Conservation (phyloP, 441 rosid genomes). For the Brassica hybrid region DNA sequence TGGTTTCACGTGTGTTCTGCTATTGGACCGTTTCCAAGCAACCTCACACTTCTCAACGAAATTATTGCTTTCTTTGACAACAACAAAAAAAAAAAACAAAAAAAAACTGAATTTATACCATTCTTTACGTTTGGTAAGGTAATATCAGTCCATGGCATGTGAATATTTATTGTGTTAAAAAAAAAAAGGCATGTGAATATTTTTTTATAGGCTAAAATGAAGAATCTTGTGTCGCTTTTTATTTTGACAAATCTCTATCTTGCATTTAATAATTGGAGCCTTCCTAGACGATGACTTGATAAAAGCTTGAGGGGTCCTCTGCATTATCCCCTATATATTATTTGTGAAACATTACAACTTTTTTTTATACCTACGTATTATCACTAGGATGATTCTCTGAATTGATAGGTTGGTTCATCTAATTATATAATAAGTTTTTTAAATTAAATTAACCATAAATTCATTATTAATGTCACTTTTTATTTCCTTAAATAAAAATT, state of each 20-base stretch:
- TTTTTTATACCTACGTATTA: too few species aligned
- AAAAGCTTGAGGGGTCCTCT: not conserved
- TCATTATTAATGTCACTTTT: too few species aligned
- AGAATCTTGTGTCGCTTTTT: not conserved
- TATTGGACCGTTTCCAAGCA: slow-evolving; percentile 15
- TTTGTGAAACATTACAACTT: too few species aligned
- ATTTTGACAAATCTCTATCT: not conserved
- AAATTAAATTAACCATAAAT: too few species aligned
- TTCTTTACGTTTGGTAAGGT: not conserved
- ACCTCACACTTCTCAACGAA: slow-evolving; percentile 29
- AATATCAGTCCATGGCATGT: not conserved
- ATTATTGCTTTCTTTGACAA: not conserved
- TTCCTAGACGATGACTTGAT: not conserved
- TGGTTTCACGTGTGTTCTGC: slow-evolving; percentile 32
- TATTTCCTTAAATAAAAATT: too few species aligned
- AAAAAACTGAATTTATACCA: not conserved
- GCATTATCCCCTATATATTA: not conserved
- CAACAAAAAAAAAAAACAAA: not conserved
- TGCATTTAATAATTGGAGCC: not conserved
- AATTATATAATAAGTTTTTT: too few species aligned
- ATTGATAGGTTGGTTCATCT: too few species aligned
- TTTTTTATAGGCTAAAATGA: not conserved
- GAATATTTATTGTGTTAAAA: too few species aligned
- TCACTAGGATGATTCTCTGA: too few species aligned
- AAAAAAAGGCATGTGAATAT: not conserved